Base-by-base conservation (phyloP, 2,329 filamentous ascomycete species). In the Mollisiaceae sp. region DNA sequence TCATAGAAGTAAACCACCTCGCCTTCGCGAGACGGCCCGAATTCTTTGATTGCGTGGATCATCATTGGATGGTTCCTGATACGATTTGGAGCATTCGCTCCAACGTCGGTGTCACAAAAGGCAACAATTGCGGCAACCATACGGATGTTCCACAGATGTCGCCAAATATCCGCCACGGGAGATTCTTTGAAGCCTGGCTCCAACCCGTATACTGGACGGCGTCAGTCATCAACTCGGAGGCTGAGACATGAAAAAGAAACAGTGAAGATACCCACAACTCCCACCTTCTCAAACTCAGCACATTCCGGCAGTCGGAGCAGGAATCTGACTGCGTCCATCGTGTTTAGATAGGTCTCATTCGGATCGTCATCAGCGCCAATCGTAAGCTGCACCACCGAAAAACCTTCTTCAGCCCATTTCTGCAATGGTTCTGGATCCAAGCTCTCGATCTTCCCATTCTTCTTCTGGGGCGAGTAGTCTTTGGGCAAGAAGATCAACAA, bases 351-450 rank as follows among this genome's bases (percentile, higher is more conserved):
- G 2, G 18, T 61, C 22, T 32, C 43, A 15, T 65, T 41, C 1
- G 32, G 24, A 6, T 59, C 24, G 15, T 36, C 58, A 32, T 41
- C 47, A 0, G 55, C n/a, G 39, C 24, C 38, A 2, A 57, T 35
- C 18, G 60, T 66, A 2, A 67, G 64, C 56, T 67, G 63, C 32
- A 78, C 74, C 8, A 77, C 75, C 1, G 74, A 70, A 65, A 75
- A 79, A 3, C 77, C 76, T 61, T 78, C 77, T 58, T 78, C 76
- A 8, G 77, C 77, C 77, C 77, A 79, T 72, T 79, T 78, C 54
- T 74, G 72, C 45, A 74, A 56, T 5, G 77, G 76, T n/a, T 68
- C 69, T 9, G 70, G 70, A 66, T 71, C 70, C 2, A 71, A 56
- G n/a, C 62, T 67, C 45, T 67, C 65, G 12, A 50, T 64, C 14